Evolutionary conservation across 2,329 filamentous ascomycete genomes (phyloP), one percentile per base, ranked within the genome.

Genomic region (Sclerotinia borealis): DNA sequence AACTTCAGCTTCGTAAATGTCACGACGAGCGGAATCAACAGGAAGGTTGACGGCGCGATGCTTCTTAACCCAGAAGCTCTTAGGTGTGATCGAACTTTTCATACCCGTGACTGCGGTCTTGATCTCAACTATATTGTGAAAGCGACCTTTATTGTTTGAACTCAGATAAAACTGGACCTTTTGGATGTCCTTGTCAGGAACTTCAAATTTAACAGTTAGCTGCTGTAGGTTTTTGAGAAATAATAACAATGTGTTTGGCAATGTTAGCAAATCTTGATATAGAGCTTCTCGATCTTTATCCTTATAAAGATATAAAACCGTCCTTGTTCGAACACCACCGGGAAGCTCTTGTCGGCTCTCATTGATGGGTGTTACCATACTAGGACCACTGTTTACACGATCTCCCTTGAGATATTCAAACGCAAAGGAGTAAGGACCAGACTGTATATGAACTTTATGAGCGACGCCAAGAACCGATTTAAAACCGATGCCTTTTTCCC

Each of bases 401-500:
- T 27, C n/a, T 50, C 27, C 27, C 7, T 37, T 37, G 15, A n/a
- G n/a, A n/a, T 54, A 36, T 9, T 19, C 31, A 37, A 54, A 54
- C 8, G 10, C 19, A 19, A 54, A 54, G 9, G 34, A 36, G 29
- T 36, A 52, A 4, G 19, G 59, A 19, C 73, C 74, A 0, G 77
- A 79, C 58, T 78, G 76, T 22, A 79, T 72, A n/a, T 74, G 69
- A 11, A 77, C 76, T 27, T 73, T 73, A 2, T 70, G 63, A 2
- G 75, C 72, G 19, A 75, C 64, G 15, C 68, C 69, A 65, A 76
- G 76, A 0, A 75, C 72, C 0, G 73, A 73, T 59, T 76, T 77
- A 68, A 77, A 77, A 2, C 75, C 74, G 36, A 76, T 72, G 4
- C 75, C 75, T 50, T 76, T 76, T 59, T 77, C 75, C 75, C 75